Conservation (phyloP, 371 early-diverging fungal genomes). For the Dentiscutata heterogama region DNA sequence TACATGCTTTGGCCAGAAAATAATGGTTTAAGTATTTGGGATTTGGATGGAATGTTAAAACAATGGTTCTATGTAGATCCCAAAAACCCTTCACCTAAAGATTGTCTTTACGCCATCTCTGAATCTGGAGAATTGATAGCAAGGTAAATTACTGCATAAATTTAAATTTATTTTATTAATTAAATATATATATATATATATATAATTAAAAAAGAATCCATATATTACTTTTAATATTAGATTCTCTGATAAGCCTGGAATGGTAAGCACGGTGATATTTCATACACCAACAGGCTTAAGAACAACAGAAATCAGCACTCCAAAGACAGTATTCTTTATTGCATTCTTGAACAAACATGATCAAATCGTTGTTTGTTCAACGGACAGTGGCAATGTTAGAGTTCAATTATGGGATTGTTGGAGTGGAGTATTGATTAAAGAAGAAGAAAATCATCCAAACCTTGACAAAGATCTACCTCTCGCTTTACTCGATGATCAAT, state of each 20-base stretch:
- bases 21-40: conserved; percentile 3
- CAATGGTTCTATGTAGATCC: conserved; percentile 21
- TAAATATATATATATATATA: too few species aligned
- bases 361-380: conserved; percentile 1
- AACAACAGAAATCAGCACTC: neutral
- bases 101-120: too few species aligned
- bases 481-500: neutral
- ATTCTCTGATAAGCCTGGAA: neutral
- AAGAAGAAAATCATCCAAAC: neutral
- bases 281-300: neutral
- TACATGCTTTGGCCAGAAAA: neutral
- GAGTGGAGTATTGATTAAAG: neutral
- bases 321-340: neutral
- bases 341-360: neutral
- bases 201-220: neutral
- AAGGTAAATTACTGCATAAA: neutral
- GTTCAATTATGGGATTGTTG: conserved; percentile 27
- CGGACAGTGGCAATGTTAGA: neutral
- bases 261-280: neutral
- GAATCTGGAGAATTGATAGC: too few species aligned
- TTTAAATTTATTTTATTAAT: neutral
- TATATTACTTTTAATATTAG: conserved; percentile 5
- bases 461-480: neutral
- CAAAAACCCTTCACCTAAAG: neutral
- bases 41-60: conserved; percentile 2